phyloP scores from a whole-genome alignment of 106 monocot species.

The Hemerocallis citrina region DNA sequence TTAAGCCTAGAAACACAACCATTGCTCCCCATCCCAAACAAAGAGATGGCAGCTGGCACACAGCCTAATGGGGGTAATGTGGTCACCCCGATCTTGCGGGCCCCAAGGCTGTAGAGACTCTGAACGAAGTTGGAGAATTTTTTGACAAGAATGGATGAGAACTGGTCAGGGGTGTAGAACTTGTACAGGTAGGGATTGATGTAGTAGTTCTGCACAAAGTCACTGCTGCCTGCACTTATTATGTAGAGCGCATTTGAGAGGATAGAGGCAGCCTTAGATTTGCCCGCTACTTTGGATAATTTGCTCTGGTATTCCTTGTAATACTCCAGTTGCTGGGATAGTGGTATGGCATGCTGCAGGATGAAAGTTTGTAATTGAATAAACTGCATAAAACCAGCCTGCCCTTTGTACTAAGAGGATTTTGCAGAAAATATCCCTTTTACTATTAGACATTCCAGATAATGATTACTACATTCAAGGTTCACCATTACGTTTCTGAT shows the following conservation, averaged over 20 bases:
- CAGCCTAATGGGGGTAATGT: slow-evolving; percentile 73
- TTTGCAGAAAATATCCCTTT: too few species aligned
- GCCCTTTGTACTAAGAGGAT: too few species aligned
- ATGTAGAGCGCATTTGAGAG: slow-evolving; percentile 55
- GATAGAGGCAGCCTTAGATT: slow-evolving; percentile 40
- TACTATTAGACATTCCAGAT: too few species aligned
- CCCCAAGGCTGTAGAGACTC: slow-evolving; percentile 58
- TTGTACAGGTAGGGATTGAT: slow-evolving; percentile 69
- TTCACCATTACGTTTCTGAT: too few species aligned
- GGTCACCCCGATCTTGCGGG: slow-evolving; percentile 71
- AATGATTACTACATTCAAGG: too few species aligned
- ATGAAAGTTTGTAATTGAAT: too few species aligned
- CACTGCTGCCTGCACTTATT: slow-evolving; percentile 57
- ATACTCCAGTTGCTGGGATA: slow-evolving; percentile 64
- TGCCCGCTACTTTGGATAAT: slow-evolving; percentile 42
- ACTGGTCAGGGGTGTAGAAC: slow-evolving; percentile 40
- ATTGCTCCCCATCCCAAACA: slow-evolving; percentile 70
- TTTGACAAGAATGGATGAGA: slow-evolving; percentile 41
- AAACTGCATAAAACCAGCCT: too few species aligned
- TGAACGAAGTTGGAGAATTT: slow-evolving; percentile 52
- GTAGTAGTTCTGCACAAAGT: slow-evolving; percentile 88
- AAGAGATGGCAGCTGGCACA: slow-evolving; percentile 58
- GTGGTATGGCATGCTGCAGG: slow-evolving; percentile 59
- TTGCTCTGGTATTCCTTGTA: slow-evolving; percentile 76
- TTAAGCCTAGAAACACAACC: slow-evolving; percentile 57